Evolutionary conservation across 176 grass and related monocot species (phyloP), one percentile per base, ranked within the genome.

Genomic region (Lolium multiflorum): DNA sequence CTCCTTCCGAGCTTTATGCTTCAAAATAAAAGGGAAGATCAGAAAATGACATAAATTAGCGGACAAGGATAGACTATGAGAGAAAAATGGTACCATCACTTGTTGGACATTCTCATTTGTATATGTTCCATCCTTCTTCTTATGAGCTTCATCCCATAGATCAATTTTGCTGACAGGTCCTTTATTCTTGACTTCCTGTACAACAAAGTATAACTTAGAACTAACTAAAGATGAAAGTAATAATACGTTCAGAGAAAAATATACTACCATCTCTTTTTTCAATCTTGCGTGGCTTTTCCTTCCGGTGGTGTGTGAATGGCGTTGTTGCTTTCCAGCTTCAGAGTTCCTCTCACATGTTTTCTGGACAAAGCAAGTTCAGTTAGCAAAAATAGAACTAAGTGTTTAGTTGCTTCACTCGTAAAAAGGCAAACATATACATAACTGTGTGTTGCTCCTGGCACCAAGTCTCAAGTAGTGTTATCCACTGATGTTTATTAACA

Each of bases 71-170:
- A 3, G 24, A 63, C 21, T 26, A 26, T 63, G 43, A 6, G 11
- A 63, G 60, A 63, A 63, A n/a, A 63, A 61, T 3, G 22, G 12
- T 44, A 63, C 60, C 60, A 63, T 63, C 3, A 63, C 11, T 25
- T 62, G 10, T 26, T 63, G 60, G 4, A 63, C 60, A 26, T 63
- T 63, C 22, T 63, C 22, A 63, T 63, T 63, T 10, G 11, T 9
- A 63, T 63, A 63, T 54, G 11, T 20, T 0, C 61, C 59, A 81
- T 67, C 25, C 60, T 50, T 81, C 63, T 66, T 81, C 44, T 81
- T 66, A n/a, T 81, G 78, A 35, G 78, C 24, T 66, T 49, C 44
- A 51, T 66, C 78, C 41, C 59, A 49, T 48, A 80, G 14, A 10
- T 80, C 41, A 28, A 48, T 80, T 16, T 6, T 11, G 15, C 46